These are phyloP conservation scores for Pythium dissimile DNA, from an alignment of 352 stramenopile genomes.

Conservation along the genomic window DNA sequence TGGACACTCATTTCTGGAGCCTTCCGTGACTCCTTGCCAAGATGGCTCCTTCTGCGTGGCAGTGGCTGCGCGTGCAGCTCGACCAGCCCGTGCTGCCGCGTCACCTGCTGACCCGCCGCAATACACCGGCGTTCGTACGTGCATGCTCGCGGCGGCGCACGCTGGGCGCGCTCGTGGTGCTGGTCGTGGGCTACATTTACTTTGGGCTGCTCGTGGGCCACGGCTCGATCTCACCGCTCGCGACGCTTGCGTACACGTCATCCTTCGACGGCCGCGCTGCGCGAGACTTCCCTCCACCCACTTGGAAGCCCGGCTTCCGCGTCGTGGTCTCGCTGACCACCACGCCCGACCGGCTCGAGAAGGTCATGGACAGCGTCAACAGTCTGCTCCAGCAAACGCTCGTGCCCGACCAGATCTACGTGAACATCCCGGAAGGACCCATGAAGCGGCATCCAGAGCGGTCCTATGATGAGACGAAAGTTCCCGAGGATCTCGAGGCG, in stretches of 20 bases:
- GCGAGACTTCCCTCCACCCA: constrained; percentile 30
- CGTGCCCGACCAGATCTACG: constrained; percentile 71
- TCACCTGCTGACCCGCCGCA: constrained; percentile 14
- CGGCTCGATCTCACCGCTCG: constrained; percentile 69
- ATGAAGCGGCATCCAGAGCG: constrained; percentile 78
- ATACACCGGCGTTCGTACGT: constrained; percentile 8
- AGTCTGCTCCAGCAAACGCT: constrained; percentile 57
- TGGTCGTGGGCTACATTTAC: constrained; percentile 46
- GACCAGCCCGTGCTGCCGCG: constrained; percentile 60
- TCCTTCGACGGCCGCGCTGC: constrained; percentile 44
- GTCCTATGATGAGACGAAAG: constrained; percentile 68
- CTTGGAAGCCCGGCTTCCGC: constrained; percentile 65
- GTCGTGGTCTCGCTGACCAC: constrained; percentile 84
- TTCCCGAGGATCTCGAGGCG: constrained; percentile 41
- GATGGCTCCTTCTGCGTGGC: constrained; percentile 8
- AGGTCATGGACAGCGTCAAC: constrained; percentile 74
- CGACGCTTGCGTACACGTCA: constrained; percentile 62
- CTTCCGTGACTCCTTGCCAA: not conserved
- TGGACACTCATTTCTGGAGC: too few species aligned
- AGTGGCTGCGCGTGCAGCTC: constrained; percentile 45
- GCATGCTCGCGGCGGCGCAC: constrained; percentile 21
- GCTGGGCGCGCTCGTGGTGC: constrained; percentile 29
- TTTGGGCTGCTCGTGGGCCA: constrained; percentile 64
- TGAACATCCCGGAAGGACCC: constrained; percentile 60
- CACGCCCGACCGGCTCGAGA: constrained; percentile 62